Base-by-base conservation (phyloP, 441 rosid genomes). In the Brassica balearica region DNA sequence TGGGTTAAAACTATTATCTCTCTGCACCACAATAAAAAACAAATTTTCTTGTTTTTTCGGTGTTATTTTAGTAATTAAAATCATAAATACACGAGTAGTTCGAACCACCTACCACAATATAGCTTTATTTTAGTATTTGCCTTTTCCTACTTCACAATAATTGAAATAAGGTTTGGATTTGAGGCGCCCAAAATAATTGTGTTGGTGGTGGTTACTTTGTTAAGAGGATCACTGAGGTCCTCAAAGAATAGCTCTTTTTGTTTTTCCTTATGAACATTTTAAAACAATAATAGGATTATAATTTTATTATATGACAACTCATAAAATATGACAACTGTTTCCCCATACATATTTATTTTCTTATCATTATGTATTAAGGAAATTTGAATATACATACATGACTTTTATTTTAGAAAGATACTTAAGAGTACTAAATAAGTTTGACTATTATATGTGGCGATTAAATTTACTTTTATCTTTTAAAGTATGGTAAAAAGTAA, bases 181-280 rank as follows among this genome's bases (percentile, higher is more conserved):
- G 82, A 68, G 82, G 77, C 65, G 77, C 55, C 69, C 74, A 67
- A 48, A 72, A 78, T 73, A 22, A 73, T 73, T 78, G 65, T 73
- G 77, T 73, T 73, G 82, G 77, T 68, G 78, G 82, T 68, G 78
- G 82, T 78, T 68, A 61, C 68, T 78, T 72, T 65, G 7, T 27
- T 63, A 67, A 60, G 58, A n/a, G 8, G 77, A 78, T 78, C 69
- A 73, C 34, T 68, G 60, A 67, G 32, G 72, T 55, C 2, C 46
- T 69, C 63, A 58, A 43, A 12, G 14, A 65, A 65, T 8, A 65
- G 34, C 41, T 65, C 5, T 58, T 72, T 72, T 72, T 27, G 10
- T 65, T 64, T 77, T 19, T 41, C 1, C 66, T 41, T 11, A 1
- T 11, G 17, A 23, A 6, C 15, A 53, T 53, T 15, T 48, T 14